phyloP scores from a whole-genome alignment of 306 rosid species.

The Ochetophila trinervis region DNA sequence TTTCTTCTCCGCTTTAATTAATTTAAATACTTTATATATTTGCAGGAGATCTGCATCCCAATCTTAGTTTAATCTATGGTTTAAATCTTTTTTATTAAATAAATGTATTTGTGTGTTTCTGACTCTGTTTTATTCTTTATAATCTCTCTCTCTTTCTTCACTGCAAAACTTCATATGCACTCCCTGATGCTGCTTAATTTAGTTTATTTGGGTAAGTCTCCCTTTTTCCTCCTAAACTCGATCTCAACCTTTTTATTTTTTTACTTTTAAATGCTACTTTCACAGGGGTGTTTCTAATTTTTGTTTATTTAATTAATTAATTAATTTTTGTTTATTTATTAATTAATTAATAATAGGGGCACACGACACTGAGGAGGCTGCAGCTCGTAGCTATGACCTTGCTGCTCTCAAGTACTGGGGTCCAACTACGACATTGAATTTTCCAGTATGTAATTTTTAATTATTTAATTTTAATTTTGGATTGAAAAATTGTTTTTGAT shows the following conservation, averaged over 20 bases:
- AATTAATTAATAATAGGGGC: constrained; percentile 61
- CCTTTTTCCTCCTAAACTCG: constrained; percentile 3
- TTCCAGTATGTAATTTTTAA: constrained; percentile 47
- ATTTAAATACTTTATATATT: background rate
- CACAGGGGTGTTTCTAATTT: background rate
- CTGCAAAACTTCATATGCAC: constrained; percentile 54
- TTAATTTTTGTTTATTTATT: background rate
- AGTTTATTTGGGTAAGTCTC: constrained; percentile 93
- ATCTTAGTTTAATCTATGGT: constrained; percentile 13
- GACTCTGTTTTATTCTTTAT: constrained; percentile 51
- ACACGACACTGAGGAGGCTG: constrained; percentile 80
- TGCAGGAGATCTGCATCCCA: constrained; percentile 50
- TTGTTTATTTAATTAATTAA: background rate
- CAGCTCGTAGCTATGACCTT: constrained; percentile 90
- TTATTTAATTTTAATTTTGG: background rate
- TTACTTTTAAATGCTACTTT: background rate
- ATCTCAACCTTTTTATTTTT: constrained; percentile 9
- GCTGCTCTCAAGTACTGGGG: constrained; percentile 99
- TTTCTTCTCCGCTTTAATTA: background rate
- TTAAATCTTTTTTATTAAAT: background rate
- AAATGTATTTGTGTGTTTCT: constrained; percentile 31
- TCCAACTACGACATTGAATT: constrained; percentile 62
- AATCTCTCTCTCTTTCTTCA: constrained; percentile 37
- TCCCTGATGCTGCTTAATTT: constrained; percentile 46
- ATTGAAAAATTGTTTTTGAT: background rate